phyloP scores from a whole-genome alignment of 257 asterid genomes.

The Penstemon eatonii region DNA sequence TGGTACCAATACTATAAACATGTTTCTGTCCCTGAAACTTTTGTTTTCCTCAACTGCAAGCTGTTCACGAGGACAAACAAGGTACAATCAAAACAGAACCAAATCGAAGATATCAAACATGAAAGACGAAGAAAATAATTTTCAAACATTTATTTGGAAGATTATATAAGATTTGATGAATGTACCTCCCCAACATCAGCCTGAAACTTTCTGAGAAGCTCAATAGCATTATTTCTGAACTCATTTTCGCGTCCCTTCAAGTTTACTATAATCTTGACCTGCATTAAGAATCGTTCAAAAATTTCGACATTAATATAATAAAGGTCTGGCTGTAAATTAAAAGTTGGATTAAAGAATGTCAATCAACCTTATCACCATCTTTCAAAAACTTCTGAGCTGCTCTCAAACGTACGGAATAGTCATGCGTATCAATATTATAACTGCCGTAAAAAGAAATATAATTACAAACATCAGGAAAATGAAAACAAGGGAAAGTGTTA shows the following conservation, averaged over 20 bases:
- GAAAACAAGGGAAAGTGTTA: background rate
- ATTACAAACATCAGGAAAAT: slow-evolving; percentile 9
- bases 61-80: slow-evolving; percentile 37
- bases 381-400: slow-evolving; percentile 87
- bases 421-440: slow-evolving; percentile 89
- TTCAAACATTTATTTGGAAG: slow-evolving; percentile 9
- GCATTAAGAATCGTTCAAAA: slow-evolving; percentile 26
- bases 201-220: slow-evolving; percentile 84
- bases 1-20: slow-evolving; percentile 74
- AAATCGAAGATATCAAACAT: background rate
- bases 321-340: background rate
- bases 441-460: slow-evolving; percentile 47
- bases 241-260: slow-evolving; percentile 94
- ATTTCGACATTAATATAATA: slow-evolving; percentile 11
- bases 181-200: slow-evolving; percentile 84
- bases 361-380: slow-evolving; percentile 90
- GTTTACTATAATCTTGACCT: slow-evolving; percentile 91
- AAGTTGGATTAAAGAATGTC: slow-evolving; percentile 22
- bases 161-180: background rate
- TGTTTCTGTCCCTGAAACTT: slow-evolving; percentile 68
- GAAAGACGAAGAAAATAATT: background rate
- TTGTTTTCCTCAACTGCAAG: slow-evolving; percentile 79
- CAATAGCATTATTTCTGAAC: slow-evolving; percentile 83
- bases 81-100: background rate
- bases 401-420: slow-evolving; percentile 88